Conservation (phyloP, 768 basidiomycete genomes). For the Boletus sp. region DNA sequence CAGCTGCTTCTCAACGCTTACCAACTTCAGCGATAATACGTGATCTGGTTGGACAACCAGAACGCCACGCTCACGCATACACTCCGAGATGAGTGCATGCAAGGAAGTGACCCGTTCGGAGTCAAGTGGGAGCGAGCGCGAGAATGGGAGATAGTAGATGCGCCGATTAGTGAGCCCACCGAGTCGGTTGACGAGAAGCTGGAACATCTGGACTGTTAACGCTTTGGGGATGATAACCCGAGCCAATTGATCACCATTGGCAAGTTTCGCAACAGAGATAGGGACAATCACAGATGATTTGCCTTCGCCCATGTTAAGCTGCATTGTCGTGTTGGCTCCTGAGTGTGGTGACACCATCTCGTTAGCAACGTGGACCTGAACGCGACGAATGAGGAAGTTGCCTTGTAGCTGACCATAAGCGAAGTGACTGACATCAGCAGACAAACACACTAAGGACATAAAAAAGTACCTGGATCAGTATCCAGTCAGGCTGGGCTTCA, state of each 20-base stretch:
- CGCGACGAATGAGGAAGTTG: conserved; percentile 38
- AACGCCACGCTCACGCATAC: conserved; percentile 36
- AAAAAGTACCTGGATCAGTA: conserved; percentile 38
- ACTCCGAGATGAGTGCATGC: conserved; percentile 32
- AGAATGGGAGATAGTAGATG: conserved; percentile 47
- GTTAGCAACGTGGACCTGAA: conserved; percentile 38
- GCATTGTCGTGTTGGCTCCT: conserved; percentile 36
- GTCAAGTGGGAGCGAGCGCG: conserved; percentile 32
- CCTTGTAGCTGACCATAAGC: conserved; percentile 36
- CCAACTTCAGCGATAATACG: conserved; percentile 45
- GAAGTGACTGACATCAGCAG: background rate
- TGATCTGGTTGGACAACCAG: conserved; percentile 50
- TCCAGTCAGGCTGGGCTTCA: conserved; percentile 36
- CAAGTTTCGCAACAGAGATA: conserved; percentile 37
- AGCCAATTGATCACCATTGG: conserved; percentile 39
- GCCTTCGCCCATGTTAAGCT: conserved; percentile 58
- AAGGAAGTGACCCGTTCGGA: conserved; percentile 19
- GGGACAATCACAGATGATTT: conserved; percentile 48
- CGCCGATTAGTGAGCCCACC: conserved; percentile 42
- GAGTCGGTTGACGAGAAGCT: conserved; percentile 39
- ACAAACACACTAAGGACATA: background rate
- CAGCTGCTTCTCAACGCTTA: conserved; percentile 37
- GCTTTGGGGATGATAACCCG: conserved; percentile 49
- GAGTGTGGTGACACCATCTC: conserved; percentile 44
- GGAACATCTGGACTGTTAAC: conserved; percentile 44